phyloP scores from a whole-genome alignment of 768 basidiomycete species.

The Hericium erinaceus region DNA sequence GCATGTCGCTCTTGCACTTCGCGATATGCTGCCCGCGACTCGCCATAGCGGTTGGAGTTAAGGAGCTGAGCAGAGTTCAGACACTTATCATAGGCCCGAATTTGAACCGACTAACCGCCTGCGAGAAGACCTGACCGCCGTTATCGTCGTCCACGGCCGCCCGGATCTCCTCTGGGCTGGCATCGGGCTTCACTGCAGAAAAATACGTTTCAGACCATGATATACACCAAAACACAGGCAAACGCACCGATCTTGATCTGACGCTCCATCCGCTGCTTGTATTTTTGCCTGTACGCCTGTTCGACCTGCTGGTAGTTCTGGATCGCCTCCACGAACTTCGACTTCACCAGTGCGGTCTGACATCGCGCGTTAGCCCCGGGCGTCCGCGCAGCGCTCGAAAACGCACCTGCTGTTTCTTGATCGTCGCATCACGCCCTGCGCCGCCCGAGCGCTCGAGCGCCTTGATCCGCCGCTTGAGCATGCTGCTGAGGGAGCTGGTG shows the following conservation, averaged over 20 bases:
- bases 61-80: conserved; percentile 47
- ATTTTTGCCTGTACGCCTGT: conserved; percentile 54
- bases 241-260: conserved; percentile 67
- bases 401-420: conserved; percentile 36
- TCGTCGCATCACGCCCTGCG: conserved; percentile 33
- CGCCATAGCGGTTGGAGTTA: conserved; percentile 85
- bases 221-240: background rate
- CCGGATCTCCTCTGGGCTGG: conserved; percentile 70
- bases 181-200: conserved; percentile 74
- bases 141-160: conserved; percentile 56
- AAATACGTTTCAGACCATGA: background rate
- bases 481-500: conserved; percentile 48
- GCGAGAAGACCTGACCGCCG: conserved; percentile 68
- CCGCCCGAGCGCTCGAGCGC: conserved; percentile 37
- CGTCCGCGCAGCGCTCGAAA: conserved; percentile 1
- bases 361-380: background rate
- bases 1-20: conserved; percentile 98
- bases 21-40: conserved; percentile 82
- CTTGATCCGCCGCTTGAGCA: conserved; percentile 52
- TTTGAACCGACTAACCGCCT: conserved; percentile 38
- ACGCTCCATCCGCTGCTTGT: conserved; percentile 59
- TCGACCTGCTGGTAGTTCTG: conserved; percentile 75
- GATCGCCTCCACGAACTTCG: conserved; percentile 66
- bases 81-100: background rate
- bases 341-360: conserved; percentile 50